Evolutionary conservation across 805 yeast genomes (phyloP), one percentile per base, ranked within the genome.

Genomic region (Hanseniaspora jakobsenii): DNA sequence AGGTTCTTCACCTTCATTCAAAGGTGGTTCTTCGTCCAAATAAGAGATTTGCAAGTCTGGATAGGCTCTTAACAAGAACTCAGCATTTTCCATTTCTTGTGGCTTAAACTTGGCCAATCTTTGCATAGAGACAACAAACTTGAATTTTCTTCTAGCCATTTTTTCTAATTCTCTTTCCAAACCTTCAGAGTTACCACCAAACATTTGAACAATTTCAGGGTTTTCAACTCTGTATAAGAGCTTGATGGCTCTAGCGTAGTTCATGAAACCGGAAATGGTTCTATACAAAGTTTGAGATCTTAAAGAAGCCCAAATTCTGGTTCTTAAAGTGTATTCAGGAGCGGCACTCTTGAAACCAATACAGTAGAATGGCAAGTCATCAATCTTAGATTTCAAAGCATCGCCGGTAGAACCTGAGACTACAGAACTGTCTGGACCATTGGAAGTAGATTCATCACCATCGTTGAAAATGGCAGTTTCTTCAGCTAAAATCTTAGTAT

Each of bases 251-350:
- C 95, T 80, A 24, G 95, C 81, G 63, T 89, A 89, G 69, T 89
- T 91, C 98, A 89, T 89, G 70, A 89, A 91, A 58, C 98, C 98
- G 46, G 95, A 83, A 43, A 89, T 89, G 38, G 98, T 91, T 65
- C 98, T 80, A 69, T 89, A 89, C 57, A 89, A 69, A 28, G 98
- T 91, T 70, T 89, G 98, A 32, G 95, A 81, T 66, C 98, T 78
- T 57, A 91, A 73, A 22, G 97, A 89, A 32, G 98, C 98, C 98
- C 98, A 89, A 55, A 89, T 85, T 69, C 98, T 75, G 8, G 97
- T 91, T 69, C 98, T 79, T 59, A 91, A 68, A 46, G 94, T 84
- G 67, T 84, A 91, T 62, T 87, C 95, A 30, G 96, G 96, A 48
- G 95, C 93, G 55, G 96, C 95, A 55, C 93, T 78, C 67, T 91